Evolutionary conservation across 2,329 filamentous ascomycete genomes (phyloP), one percentile per base, ranked within the genome.

Genomic region (Fusarium keratoplasticum): DNA sequence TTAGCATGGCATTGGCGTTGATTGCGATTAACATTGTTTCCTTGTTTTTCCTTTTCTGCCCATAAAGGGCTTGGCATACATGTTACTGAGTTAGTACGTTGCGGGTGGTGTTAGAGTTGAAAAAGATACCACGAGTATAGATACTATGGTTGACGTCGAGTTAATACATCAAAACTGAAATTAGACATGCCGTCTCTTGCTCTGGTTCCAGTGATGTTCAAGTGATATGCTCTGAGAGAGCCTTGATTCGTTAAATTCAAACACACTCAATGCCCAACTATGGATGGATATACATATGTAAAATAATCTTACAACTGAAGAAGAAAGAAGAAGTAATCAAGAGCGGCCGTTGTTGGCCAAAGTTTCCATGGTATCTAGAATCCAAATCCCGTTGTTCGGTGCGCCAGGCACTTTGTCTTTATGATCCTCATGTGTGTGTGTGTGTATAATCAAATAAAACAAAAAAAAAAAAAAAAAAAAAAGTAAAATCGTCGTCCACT

Each of bases 1-100:
- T 69, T 57, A 65, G 70, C 75, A 77, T 78, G 69, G 66, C 64
- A 67, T 59, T 64, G 76, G 76, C 76, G 76, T 78, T 76, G 59
- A 57, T 58, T 67, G 66, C 27, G 55, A 42, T 65, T 65, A 25
- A 25, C 16, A 66, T 71, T 25, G 27, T 64, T 64, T 66, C 42
- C 50, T 54, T 52, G 42, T 38, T 27, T 35, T 27, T 10, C 16
- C 20, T 11, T 40, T 63, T 27, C 55, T 22, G 33, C n/a, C 47
- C 35, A 29, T 9, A 55, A 65, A 62, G 64, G 33, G 35, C 40
- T 66, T 35, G 29, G 10, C n/a, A 47, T 36, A 55, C 50, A 42
- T 42, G 47, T 68, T 40, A n/a, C 6, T 27, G 6, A 27, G 27
- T 27, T 50, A 29, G 29, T 55, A 55, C 22, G 67, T 58, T 65